Percentiles rank a stretch among this genome's conserved stretches.
These are phyloP conservation scores for Dictyostelium capitatum DNA, from an alignment of 78 protist species.

Conservation along the genomic window DNA sequence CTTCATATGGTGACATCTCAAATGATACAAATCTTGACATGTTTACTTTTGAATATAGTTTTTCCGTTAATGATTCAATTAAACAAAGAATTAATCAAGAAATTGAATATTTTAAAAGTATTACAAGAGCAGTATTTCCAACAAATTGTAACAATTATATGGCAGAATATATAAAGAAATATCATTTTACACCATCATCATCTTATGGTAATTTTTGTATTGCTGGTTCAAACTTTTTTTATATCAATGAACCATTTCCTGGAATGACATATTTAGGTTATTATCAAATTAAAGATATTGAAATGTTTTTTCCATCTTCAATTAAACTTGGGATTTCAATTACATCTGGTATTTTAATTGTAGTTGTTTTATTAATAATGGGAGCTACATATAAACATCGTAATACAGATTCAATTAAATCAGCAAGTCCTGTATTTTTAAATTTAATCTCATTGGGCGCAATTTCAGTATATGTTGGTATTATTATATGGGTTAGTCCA, in stretches of 20 bases:
- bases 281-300: constrained; percentile 14
- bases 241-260: constrained; percentile 26
- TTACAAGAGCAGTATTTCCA: neutral
- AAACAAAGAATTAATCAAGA: neutral
- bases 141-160: neutral
- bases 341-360: neutral
- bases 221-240: neutral
- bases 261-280: constrained; percentile 38
- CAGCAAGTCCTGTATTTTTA: constrained; percentile 63
- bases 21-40: neutral
- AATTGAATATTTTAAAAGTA: no score
- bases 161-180: neutral
- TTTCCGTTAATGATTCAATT: neutral
- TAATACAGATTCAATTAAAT: constrained; percentile 30
- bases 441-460: constrained; percentile 30
- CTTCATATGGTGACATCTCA: neutral
- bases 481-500: constrained; percentile 22
- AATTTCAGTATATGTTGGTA: constrained; percentile 35
- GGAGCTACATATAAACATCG: neutral
- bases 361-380: neutral
- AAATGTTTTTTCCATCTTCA: neutral
- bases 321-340: constrained; percentile 17
- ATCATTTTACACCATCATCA: neutral
- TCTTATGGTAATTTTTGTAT: constrained; percentile 2
- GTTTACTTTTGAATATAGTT: neutral